Evolutionary conservation across 257 asterid species (phyloP).

Genomic region (Salvia splendens): DNA sequence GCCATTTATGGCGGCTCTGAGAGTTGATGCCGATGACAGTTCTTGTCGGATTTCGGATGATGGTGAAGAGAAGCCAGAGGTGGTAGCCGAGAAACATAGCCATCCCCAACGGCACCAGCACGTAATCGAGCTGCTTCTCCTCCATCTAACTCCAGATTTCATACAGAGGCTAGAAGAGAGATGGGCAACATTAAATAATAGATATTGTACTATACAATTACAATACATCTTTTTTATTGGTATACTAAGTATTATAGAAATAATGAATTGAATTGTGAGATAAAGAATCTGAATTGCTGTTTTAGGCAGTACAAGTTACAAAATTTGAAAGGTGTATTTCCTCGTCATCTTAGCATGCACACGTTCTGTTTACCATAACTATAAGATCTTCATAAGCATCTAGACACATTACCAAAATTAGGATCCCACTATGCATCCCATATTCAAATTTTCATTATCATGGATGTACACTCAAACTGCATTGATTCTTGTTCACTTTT

Average conservation of each 20-base stretch:
- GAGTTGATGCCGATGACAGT: constrained; percentile 76
- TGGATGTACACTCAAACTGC: neutral
- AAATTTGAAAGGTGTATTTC: neutral
- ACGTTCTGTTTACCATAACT: neutral
- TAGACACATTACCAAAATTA: no score
- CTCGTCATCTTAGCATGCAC: neutral
- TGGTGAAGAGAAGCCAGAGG: constrained; percentile 64
- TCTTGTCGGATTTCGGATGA: constrained; percentile 47
- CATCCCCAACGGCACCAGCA: constrained; percentile 76
- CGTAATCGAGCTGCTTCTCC: constrained; percentile 55
- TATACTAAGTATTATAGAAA: no score
- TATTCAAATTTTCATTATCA: no score
- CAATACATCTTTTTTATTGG: no score
- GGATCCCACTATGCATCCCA: no score
- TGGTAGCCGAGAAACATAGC: constrained; percentile 53
- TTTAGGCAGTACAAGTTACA: no score
- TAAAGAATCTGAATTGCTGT: no score
- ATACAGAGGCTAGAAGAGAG: neutral
- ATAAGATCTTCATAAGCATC: neutral
- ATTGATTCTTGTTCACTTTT: neutral
- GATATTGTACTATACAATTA: no score
- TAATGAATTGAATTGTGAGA: no score
- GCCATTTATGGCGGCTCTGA: constrained; percentile 73
- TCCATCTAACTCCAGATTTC: constrained; percentile 39
- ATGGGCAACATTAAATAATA: neutral